Base-by-base conservation (phyloP, 2,329 filamentous ascomycete genomes). In the Verticillium nonalfalfae region DNA sequence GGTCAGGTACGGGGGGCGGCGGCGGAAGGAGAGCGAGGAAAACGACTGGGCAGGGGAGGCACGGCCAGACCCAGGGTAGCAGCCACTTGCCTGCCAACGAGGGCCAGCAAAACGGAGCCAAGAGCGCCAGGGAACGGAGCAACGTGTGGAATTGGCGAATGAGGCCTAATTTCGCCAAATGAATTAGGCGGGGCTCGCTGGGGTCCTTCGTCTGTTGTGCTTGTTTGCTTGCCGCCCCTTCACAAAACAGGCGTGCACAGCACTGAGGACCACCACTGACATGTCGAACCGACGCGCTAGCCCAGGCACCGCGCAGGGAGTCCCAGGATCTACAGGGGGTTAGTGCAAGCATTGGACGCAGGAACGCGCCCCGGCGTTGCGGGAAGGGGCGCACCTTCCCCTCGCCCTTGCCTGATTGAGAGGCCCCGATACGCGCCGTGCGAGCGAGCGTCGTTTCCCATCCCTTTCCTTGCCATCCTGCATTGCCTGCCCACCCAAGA, bases 11-110 rank as follows among this genome's bases (percentile, higher is more conserved):
- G 57, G 59, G 62, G 63, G 60, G 60, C 63, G 65, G 59, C 56
- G 26, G 26, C 26, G 26, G 26, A 31, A 31, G 26, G 26, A 31
- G 26, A 31, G 26, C 59, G 62, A 65, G 63, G 60, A 62, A 68
- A 66, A 65, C 67, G 65, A 68, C 61, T 63, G 70, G 61, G 66
- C 67, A 63, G 62, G 61, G 26, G 26, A 31, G 26, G 61, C 60
- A 60, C 34, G 58, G 52, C 36, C 58, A 52, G 54, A 35, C 33
- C 39, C 58, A 64, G 55, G 40, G 57, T 31, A 4, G 26, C 38
- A 52, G 45, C 45, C 45, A 52, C 26, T 31, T 31, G 45, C 45
- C 45, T 52, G 45, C 18, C 5, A 21, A 7, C 18, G 59, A 40
- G 33, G 54, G 36, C 38, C 54, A 58, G 59, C 61, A 59, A 59